phyloP scores from a whole-genome alignment of 1,284 basidiomycete genomes.

The Sporisorium reilianum region DNA sequence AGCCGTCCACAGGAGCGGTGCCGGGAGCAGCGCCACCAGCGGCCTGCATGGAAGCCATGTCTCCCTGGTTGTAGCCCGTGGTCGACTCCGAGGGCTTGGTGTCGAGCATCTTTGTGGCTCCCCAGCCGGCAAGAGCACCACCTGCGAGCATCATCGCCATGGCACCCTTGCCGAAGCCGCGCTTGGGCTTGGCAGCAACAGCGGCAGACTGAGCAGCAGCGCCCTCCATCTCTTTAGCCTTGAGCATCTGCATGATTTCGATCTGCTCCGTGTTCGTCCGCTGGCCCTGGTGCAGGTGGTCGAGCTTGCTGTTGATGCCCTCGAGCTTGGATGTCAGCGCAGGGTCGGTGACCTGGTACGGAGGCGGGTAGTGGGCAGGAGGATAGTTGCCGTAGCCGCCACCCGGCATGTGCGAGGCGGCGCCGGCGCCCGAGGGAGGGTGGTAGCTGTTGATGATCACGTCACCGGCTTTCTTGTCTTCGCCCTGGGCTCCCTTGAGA shows the following conservation, averaged over 20 bases:
- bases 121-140: conserved; percentile 12
- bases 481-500: not conserved
- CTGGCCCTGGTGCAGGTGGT: conserved; percentile 5
- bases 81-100: conserved; percentile 37
- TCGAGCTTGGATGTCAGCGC: conserved; percentile 4
- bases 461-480: conserved; percentile 1
- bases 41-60: conserved; percentile 26
- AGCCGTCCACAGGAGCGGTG: conserved; percentile 16
- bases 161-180: conserved; percentile 3
- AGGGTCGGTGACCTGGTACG: conserved; percentile 9
- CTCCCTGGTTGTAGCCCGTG: conserved; percentile 17
- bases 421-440: not conserved
- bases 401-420: conserved; percentile 1
- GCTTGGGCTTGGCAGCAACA: conserved; percentile 7
- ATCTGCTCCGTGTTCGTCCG: conserved; percentile 15
- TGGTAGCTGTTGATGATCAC: conserved; percentile 12
- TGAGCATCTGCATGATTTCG: conserved; percentile 19
- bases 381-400: conserved; percentile 1
- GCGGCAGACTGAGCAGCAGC: conserved; percentile 1
- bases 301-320: conserved; percentile 1
- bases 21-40: conserved; percentile 26
- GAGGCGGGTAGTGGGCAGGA: conserved; percentile 7
- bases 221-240: conserved; percentile 19
- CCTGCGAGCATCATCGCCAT: not conserved
- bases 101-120: conserved; percentile 27